phyloP scores from a whole-genome alignment of 1,139 yeast genomes.

The Candida sp. region DNA sequence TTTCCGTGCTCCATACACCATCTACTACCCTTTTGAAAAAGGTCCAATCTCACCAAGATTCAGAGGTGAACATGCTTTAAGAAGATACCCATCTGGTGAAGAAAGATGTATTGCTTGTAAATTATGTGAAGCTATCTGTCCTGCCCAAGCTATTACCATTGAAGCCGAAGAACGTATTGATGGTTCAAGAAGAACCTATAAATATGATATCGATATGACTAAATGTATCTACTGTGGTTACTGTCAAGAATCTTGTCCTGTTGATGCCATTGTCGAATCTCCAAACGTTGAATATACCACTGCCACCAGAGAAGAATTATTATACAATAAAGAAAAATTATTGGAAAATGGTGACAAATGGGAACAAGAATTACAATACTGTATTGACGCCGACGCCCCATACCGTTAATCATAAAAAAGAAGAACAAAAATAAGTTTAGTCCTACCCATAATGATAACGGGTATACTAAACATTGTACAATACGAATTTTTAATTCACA shows the following conservation, averaged over 20 bases:
- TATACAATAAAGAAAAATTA: slow-evolving; percentile 86
- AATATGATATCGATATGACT: slow-evolving; percentile 92
- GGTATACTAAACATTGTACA: neutral
- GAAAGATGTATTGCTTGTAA: slow-evolving; percentile 91
- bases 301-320: slow-evolving; percentile 82
- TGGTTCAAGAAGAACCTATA: slow-evolving; percentile 86
- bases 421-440: neutral
- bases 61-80: slow-evolving; percentile 90
- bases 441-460: neutral
- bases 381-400: slow-evolving; percentile 87
- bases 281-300: slow-evolving; percentile 88
- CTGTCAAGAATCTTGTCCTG: slow-evolving; percentile 94
- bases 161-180: slow-evolving; percentile 92
- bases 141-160: slow-evolving; percentile 90
- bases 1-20: slow-evolving; percentile 86
- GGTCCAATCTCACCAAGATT: slow-evolving; percentile 90
- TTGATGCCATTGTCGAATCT: slow-evolving; percentile 89
- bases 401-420: slow-evolving; percentile 74
- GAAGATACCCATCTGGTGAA: slow-evolving; percentile 90
- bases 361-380: slow-evolving; percentile 91
- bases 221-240: slow-evolving; percentile 92
- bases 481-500: too few species aligned
- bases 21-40: slow-evolving; percentile 86
- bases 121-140: slow-evolving; percentile 90
- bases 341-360: slow-evolving; percentile 90